phyloP scores from a whole-genome alignment of 148 eudicot species.

The Cornus kousa region DNA sequence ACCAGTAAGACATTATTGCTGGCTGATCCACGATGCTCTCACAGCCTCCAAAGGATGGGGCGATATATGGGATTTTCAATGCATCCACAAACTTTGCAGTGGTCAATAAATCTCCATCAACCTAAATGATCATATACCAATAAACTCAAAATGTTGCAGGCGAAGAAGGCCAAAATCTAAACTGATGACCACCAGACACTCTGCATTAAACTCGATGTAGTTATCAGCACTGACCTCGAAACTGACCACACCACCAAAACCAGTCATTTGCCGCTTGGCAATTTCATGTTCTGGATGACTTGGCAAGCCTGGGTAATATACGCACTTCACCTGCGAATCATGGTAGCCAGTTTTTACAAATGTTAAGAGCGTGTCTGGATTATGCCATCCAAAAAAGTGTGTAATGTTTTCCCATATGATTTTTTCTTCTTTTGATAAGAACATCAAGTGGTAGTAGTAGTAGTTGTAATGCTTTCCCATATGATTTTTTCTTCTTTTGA shows the following conservation, averaged over 20 bases:
- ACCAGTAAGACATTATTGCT: conserved; percentile 99
- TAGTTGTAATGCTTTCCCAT: too few species aligned
- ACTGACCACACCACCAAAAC: conserved; percentile 97
- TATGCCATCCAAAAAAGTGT: too few species aligned
- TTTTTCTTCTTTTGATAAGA: too few species aligned
- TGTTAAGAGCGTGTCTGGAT: too few species aligned
- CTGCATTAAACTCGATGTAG: not conserved
- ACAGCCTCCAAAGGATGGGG: conserved; percentile 97
- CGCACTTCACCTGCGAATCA: conserved; percentile 64
- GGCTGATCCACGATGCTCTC: conserved; percentile 98
- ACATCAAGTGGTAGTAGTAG: too few species aligned
- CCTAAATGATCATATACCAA: conserved; percentile 28
- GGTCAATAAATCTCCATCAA: conserved; percentile 70
- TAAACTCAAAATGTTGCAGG: not conserved
- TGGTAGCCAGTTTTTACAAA: too few species aligned
- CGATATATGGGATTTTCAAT: conserved; percentile 83
- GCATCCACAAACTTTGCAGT: conserved; percentile 73
- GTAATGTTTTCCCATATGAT: too few species aligned
- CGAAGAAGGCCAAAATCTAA: not conserved
- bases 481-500: too few species aligned
- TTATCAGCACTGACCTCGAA: conserved; percentile 68
- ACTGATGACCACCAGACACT: not conserved
- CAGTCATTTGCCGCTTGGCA: conserved; percentile 85
- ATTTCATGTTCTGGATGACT: conserved; percentile 92
- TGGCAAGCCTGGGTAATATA: conserved; percentile 87